phyloP scores from a whole-genome alignment of 805 yeast genomes.

The Pichia pseudocactophila region DNA sequence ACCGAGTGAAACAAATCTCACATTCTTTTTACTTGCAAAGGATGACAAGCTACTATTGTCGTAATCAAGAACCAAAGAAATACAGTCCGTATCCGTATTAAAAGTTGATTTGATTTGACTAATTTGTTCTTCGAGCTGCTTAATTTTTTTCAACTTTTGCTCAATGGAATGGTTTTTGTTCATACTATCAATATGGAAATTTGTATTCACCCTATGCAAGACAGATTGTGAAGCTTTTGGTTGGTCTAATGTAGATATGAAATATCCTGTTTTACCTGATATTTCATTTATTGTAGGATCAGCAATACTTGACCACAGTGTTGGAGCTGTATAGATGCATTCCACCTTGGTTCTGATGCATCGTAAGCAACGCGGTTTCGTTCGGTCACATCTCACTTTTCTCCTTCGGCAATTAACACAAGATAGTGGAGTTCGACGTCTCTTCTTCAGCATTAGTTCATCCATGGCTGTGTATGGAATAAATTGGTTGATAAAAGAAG shows the following conservation, averaged over 20 bases:
- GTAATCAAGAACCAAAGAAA: conserved; percentile 10
- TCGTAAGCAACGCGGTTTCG: conserved; percentile 16
- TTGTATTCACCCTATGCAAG: no score
- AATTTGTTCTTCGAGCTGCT: neutral
- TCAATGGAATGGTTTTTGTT: neutral
- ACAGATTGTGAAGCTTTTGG: no score
- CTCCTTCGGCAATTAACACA: conserved; percentile 17
- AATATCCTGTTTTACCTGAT: neutral
- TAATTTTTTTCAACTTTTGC: neutral
- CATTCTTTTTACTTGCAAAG: conserved; percentile 10
- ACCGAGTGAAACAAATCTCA: conserved; percentile 11
- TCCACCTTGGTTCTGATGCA: conserved; percentile 11
- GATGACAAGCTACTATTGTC: conserved; percentile 1
- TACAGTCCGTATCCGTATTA: conserved; percentile 2
- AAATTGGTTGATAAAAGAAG: no score
- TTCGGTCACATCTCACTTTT: conserved; percentile 21
- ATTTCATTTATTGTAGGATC: neutral
- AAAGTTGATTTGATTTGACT: neutral
- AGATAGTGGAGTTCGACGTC: conserved; percentile 19
- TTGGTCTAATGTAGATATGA: neutral
- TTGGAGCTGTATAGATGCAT: conserved; percentile 17
- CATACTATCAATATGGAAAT: no score
- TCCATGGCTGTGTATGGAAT: neutral
- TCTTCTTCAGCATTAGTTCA: conserved; percentile 8
- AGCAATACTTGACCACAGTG: conserved; percentile 6